A percentile compares a stretch with the other conserved stretches of the same genome.
Evolutionary conservation across 345 rosid species (phyloP).

Genomic region (Salix arbutifolia): DNA sequence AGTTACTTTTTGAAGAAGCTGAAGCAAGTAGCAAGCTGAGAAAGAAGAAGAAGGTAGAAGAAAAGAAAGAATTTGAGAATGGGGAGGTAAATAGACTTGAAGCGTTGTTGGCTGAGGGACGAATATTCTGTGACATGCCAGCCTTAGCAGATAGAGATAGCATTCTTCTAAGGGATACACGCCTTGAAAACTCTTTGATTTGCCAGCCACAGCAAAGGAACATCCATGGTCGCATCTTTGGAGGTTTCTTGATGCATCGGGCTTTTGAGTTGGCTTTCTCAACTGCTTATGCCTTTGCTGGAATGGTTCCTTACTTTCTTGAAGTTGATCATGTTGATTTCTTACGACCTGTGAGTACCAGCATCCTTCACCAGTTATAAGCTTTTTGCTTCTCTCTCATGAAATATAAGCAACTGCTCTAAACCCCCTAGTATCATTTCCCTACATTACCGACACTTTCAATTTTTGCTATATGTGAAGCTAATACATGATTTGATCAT

Average conservation of each 20-base stretch:
- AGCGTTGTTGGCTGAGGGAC: constrained; percentile 62
- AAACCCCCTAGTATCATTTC: not conserved
- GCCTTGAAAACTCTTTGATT: constrained; percentile 60
- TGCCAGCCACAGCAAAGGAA: constrained; percentile 89
- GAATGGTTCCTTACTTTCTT: constrained; percentile 66
- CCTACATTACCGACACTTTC: not conserved
- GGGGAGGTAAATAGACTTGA: constrained; percentile 42
- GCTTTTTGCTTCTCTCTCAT: not conserved
- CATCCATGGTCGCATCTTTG: constrained; percentile 76
- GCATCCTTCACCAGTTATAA: not conserved
- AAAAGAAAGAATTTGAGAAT: constrained; percentile 42
- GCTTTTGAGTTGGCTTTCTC: constrained; percentile 89
- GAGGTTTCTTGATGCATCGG: constrained; percentile 74
- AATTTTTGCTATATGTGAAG: not conserved
- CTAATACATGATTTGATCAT: not conserved
- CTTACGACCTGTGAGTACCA: constrained; percentile 62
- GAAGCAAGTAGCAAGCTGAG: constrained; percentile 63
- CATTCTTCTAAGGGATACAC: constrained; percentile 70
- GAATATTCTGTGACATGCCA: constrained; percentile 76
- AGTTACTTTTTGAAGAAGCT: constrained; percentile 62
- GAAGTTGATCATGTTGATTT: constrained; percentile 93
- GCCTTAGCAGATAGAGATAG: constrained; percentile 81
- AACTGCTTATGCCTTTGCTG: constrained; percentile 81
- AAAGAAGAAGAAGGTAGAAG: constrained; percentile 54
- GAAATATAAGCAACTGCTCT: not conserved